phyloP scores from a whole-genome alignment of 164 flowering plant genomes.

The Vitis cinerea region DNA sequence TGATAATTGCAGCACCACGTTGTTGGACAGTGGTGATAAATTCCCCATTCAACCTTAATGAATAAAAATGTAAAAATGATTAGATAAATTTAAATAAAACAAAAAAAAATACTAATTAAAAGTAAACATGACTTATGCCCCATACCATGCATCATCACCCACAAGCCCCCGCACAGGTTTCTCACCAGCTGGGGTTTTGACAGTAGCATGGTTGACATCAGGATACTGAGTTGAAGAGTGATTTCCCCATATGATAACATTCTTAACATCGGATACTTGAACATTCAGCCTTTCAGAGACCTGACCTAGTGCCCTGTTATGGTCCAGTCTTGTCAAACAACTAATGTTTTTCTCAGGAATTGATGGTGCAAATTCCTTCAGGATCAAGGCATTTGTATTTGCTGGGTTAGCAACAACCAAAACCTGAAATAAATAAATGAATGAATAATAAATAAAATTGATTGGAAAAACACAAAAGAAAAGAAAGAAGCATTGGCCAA shows the following conservation, averaged over 20 bases:
- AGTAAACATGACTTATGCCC: background rate
- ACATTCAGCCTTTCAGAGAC: constrained; percentile 90
- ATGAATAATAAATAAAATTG: background rate
- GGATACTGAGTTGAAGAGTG: constrained; percentile 97
- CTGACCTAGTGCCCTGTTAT: constrained; percentile 98
- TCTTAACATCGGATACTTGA: constrained; percentile 89
- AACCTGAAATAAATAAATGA: constrained; percentile 50
- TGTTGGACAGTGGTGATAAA: constrained; percentile 93
- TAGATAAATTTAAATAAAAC: background rate
- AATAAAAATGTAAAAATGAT: background rate
- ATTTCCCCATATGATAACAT: constrained; percentile 96
- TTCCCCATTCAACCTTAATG: constrained; percentile 76
- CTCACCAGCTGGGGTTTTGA: constrained; percentile 73
- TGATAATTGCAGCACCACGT: constrained; percentile 99
- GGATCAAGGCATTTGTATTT: constrained; percentile 95
- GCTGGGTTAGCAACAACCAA: constrained; percentile 99
- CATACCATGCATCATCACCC: constrained; percentile 85
- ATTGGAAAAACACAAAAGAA: background rate
- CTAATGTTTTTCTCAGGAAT: constrained; percentile 85
- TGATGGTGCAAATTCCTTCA: constrained; percentile 95
- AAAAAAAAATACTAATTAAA: background rate
- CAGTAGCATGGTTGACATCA: constrained; percentile 87
- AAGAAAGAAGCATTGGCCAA: background rate
- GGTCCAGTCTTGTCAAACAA: constrained; percentile 90
- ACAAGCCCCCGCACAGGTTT: constrained; percentile 87